Evolutionary conservation across 108 stramenopile species (phyloP).

Genomic region (Schizochytrium sp.): DNA sequence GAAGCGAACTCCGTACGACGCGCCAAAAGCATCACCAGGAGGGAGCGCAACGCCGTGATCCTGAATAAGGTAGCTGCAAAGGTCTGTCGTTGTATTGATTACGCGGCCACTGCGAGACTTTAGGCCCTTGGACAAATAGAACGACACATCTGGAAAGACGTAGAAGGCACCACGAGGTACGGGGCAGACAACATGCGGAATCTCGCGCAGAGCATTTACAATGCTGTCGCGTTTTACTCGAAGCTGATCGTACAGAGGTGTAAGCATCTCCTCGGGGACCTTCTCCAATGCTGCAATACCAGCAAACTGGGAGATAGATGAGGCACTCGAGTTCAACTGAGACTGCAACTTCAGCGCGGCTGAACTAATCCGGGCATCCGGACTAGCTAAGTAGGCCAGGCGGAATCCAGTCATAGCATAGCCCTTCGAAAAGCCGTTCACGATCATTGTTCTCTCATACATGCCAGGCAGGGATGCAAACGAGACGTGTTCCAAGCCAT

Average conservation of each 20-base stretch:
- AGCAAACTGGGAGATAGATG: slow-evolving; percentile 90
- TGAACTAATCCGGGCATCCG: slow-evolving; percentile 75
- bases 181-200: slow-evolving; percentile 77
- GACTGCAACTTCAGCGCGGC: slow-evolving; percentile 87
- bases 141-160: slow-evolving; percentile 88
- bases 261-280: slow-evolving; percentile 82
- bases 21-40: slow-evolving; percentile 93
- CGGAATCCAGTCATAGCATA: slow-evolving; percentile 97
- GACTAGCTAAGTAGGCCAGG: slow-evolving; percentile 89
- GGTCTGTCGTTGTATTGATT: slow-evolving; percentile 69
- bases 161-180: slow-evolving; percentile 94
- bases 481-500: slow-evolving; percentile 81
- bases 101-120: slow-evolving; percentile 79
- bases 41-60: slow-evolving; percentile 88
- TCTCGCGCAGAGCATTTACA: slow-evolving; percentile 77
- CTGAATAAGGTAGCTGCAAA: slow-evolving; percentile 89
- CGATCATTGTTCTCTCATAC: slow-evolving; percentile 86
- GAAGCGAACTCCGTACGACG: slow-evolving; percentile 87
- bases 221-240: slow-evolving; percentile 87
- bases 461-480: slow-evolving; percentile 86
- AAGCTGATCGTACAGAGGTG: slow-evolving; percentile 73
- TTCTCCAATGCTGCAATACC: slow-evolving; percentile 86
- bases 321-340: slow-evolving; percentile 92
- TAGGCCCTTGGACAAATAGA: slow-evolving; percentile 69
- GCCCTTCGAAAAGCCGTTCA: slow-evolving; percentile 95